phyloP scores from a whole-genome alignment of 2,329 filamentous ascomycete genomes.

The Botrytis fragariae region DNA sequence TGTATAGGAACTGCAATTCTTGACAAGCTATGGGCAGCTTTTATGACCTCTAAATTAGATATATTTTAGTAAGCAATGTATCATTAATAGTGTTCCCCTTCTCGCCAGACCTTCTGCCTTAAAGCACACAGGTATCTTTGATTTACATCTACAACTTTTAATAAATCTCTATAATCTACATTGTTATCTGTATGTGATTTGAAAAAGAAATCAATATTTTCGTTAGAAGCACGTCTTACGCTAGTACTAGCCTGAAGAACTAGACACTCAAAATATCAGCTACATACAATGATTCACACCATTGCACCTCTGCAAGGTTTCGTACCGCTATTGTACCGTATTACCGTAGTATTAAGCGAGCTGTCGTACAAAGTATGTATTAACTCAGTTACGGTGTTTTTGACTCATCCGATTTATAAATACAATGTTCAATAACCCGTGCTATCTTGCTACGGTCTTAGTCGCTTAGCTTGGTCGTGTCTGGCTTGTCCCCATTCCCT shows the following conservation, averaged over 20 bases:
- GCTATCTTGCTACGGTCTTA: background rate
- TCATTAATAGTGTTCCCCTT: background rate
- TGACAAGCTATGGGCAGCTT: background rate
- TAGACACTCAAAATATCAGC: background rate
- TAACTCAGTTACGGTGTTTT: background rate
- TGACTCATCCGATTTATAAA: background rate
- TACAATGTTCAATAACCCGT: background rate
- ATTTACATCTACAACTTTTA: too few species aligned
- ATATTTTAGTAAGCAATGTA: too few species aligned
- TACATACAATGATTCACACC: background rate
- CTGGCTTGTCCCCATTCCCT: background rate
- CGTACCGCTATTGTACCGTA: background rate
- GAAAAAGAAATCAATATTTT: background rate
- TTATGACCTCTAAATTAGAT: background rate
- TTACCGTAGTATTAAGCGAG: background rate
- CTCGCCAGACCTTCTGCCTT: background rate
- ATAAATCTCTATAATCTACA: background rate
- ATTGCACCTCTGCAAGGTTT: background rate
- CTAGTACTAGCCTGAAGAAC: background rate
- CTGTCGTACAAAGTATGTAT: background rate
- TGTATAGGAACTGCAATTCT: background rate
- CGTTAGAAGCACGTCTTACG: background rate
- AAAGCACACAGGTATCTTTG: accelerated
- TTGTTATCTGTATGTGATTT: background rate
- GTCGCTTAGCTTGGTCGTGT: background rate